phyloP scores from a whole-genome alignment of 2,329 filamentous ascomycete species.

The Alternaria angustiovoidea region DNA sequence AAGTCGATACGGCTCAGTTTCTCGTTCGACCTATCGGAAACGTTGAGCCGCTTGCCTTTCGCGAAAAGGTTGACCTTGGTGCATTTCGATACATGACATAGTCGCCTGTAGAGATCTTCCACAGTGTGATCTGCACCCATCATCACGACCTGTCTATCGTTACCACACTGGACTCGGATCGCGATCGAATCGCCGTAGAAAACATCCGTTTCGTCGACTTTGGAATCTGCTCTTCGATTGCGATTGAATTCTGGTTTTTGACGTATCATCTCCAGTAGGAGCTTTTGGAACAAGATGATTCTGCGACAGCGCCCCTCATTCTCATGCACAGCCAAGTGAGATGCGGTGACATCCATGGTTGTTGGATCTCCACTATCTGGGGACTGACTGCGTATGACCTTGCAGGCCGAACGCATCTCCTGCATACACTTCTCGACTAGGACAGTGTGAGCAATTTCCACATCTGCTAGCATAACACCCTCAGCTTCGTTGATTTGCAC shows the following conservation, averaged over 20 bases:
- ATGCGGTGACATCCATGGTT: slow-evolving; percentile 22
- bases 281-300: slow-evolving; percentile 47
- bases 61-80: slow-evolving; percentile 78
- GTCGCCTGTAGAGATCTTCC: slow-evolving; percentile 70
- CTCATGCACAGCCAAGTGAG: slow-evolving; percentile 37
- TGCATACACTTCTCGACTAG: slow-evolving; percentile 79
- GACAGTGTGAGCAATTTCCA: slow-evolving; percentile 69
- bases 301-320: slow-evolving; percentile 40
- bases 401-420: slow-evolving; percentile 54
- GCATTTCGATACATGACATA: slow-evolving; percentile 76
- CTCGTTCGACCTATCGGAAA: slow-evolving; percentile 63
- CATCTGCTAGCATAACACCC: slow-evolving; percentile 54
- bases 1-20: slow-evolving; percentile 67
- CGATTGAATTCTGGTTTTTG: slow-evolving; percentile 45
- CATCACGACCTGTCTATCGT: slow-evolving; percentile 67
- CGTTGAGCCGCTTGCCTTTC: slow-evolving; percentile 70
- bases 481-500: slow-evolving; percentile 58
- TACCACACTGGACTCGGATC: slow-evolving; percentile 73
- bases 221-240: slow-evolving; percentile 43
- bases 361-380: slow-evolving; percentile 3
- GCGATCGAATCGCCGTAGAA: slow-evolving; percentile 70
- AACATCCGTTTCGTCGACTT: slow-evolving; percentile 56
- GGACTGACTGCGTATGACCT: slow-evolving; percentile 18
- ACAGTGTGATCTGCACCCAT: slow-evolving; percentile 77
- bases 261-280: slow-evolving; percentile 43